Percentiles rank a stretch among this genome's conserved stretches.
phyloP scores from a whole-genome alignment of 2,329 filamentous ascomycete species.

The Cladorrhinum sp. region DNA sequence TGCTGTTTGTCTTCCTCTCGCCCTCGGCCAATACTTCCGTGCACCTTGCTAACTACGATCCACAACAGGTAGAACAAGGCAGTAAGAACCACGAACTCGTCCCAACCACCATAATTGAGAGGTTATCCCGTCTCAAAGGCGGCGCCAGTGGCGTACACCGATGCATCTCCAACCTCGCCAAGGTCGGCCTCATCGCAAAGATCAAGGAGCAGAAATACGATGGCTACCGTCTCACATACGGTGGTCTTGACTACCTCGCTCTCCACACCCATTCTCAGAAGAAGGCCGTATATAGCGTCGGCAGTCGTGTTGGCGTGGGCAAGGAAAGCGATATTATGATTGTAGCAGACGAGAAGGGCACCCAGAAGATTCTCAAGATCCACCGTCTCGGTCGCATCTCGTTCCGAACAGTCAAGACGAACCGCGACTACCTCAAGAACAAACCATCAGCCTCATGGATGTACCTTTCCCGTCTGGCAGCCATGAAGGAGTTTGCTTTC shows the following conservation, averaged over 20 bases:
- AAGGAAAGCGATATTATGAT: conserved; percentile 98
- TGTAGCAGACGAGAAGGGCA: conserved; percentile 74
- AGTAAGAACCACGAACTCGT: conserved; percentile 97
- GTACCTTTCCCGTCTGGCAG: conserved; percentile 92
- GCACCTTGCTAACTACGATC: conserved; percentile 21
- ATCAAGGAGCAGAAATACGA: conserved; percentile 97
- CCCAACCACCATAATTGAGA: conserved; percentile 82
- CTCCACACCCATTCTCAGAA: conserved; percentile 82
- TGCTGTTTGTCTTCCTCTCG: conserved; percentile 59
- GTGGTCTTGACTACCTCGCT: conserved; percentile 95
- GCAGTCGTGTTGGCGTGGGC: conserved; percentile 90
- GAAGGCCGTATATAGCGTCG: conserved; percentile 83
- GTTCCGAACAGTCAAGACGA: conserved; percentile 93
- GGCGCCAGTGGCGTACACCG: conserved; percentile 76
- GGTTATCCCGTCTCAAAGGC: conserved; percentile 76
- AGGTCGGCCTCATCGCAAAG: conserved; percentile 84
- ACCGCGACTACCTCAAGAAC: conserved; percentile 90
- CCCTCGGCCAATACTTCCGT: conserved; percentile 26
- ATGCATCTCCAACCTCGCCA: conserved; percentile 86
- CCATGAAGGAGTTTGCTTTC: conserved; percentile 91
- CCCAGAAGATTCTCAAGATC: conserved; percentile 86
- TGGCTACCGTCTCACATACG: conserved; percentile 93
- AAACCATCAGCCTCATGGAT: conserved; percentile 81
- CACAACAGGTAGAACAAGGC: conserved; percentile 77
- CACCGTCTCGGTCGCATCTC: conserved; percentile 93